phyloP scores from a whole-genome alignment of 257 asterid species.

The Echites panduratus region DNA sequence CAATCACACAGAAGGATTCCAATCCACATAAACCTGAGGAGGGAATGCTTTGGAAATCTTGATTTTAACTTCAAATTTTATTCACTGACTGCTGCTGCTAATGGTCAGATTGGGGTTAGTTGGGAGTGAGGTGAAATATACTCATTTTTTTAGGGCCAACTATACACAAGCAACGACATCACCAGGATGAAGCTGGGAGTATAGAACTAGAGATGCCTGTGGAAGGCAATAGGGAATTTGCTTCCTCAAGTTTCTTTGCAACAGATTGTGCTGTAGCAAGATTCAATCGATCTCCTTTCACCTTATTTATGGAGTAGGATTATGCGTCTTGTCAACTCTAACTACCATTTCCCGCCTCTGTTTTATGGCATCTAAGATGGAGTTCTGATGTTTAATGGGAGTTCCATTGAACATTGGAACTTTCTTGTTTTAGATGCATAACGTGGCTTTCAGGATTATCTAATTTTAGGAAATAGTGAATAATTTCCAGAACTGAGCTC shows the following conservation, averaged over 20 bases:
- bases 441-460: too few relatives aligned
- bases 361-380: background rate
- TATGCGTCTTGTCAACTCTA: too few relatives aligned
- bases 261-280: slow-evolving; percentile 61
- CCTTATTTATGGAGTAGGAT: too few relatives aligned
- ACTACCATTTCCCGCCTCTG: background rate
- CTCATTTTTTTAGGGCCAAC: slow-evolving; percentile 48
- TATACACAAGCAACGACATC: slow-evolving; percentile 50
- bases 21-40: slow-evolving; percentile 51
- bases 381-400: background rate
- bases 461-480: too few relatives aligned
- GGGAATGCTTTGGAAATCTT: slow-evolving; percentile 71
- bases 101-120: slow-evolving; percentile 30
- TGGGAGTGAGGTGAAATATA: too few relatives aligned
- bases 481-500: too few relatives aligned
- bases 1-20: slow-evolving; percentile 59
- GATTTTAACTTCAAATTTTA: slow-evolving; percentile 72
- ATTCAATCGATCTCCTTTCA: slow-evolving; percentile 29
- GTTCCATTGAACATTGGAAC: too few relatives aligned
- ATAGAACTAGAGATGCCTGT: slow-evolving; percentile 48
- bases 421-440: background rate
- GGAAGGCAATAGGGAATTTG: slow-evolving; percentile 61
- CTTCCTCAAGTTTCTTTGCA: slow-evolving; percentile 53
- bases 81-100: slow-evolving; percentile 49
- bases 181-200: slow-evolving; percentile 76